Base-by-base conservation (phyloP, 2,329 filamentous ascomycete genomes). In the Rugonectria rugulosa region DNA sequence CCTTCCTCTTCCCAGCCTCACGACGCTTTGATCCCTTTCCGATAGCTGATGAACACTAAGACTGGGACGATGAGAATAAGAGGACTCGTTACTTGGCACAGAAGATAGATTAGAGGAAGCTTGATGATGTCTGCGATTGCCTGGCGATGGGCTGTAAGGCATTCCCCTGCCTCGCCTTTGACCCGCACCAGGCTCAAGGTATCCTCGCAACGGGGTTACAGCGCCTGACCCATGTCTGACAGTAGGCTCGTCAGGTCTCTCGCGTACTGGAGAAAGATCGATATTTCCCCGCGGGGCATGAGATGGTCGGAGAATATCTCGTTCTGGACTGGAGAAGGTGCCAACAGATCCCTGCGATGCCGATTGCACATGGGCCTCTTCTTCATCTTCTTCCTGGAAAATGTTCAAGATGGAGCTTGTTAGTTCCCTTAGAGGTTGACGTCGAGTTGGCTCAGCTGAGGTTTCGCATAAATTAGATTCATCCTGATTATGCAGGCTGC, bases 91-190 rank as follows among this genome's bases (percentile, higher is more conserved):
- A 14, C 27, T 20, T 32, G 52, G 52, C 11, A 45, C 42, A n/a
- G 57, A 59, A 20, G 63, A 58, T 14, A 68, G 68, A 2, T 65
- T 60, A 11, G 69, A 68, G 29, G 69, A 68, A 12, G 68, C 71
- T 44, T 56, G 62, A 31, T 67, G 40, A 21, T 50, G 44, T 17
- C 34, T 41, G 12, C 36, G 42, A 10, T 15, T 9, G 15, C 37
- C 56, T 9, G 45, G 43, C 8, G 31, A 44, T 27, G 38, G 14
- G 31, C 53, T 45, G 17, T 24, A 41, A 15, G 38, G 32, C 26
- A 10, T 36, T 31, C 37, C 53, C 7, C 38, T 17, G 34, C 32
- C 27, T 20, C 29, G 49, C 23, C 46, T 46, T 41, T 55, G 43
- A 34, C 31, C 47, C n/a, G 43, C 46, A 31, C 46, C 41, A 38